Evolutionary conservation across 805 yeast species (phyloP), one percentile per base, ranked within the genome.

Genomic region (Hemisphaericaspora nanyangensis): DNA sequence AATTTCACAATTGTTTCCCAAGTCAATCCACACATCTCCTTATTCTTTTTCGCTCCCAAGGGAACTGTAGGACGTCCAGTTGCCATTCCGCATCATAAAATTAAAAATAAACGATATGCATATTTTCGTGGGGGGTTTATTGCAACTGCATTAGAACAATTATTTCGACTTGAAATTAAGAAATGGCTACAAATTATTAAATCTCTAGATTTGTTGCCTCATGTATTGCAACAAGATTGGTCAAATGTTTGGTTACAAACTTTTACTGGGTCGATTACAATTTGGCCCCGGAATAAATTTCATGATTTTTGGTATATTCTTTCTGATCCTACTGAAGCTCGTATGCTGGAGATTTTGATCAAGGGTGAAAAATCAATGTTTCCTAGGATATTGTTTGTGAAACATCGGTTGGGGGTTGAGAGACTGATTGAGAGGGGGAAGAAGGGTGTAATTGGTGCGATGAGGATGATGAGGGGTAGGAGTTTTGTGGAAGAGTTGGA

Each of bases 61-160:
- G 95, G 95, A 1, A 79, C 86, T 2, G 85, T 85, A 13, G 95
- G 95, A 0, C 68, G 82, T 40, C 95, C 95, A 0, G 86, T 85
- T 17, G 72, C 83, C 1, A 61, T 76, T 11, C 51, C 70, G 0
- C 70, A 70, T 36, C 72, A 83, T 0, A 60, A 58, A 35, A 63
- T 70, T 6, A 43, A 49, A 22, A 52, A 47, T 15, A 61, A 58
- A 34, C 58, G 56, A 40, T 65, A 52, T 39, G 70, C 69, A 5
- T 51, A 60, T 6, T 72, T 84, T 48, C 64, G 95, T 47, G 95
- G 95, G 7, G 95, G 93, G 1, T 84, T 85, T 46, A 52, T 85
- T 22, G 80, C 83, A 3, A 75, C 89, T 11, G 87, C 89, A 1
- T 44, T 78, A 22, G 93, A 85, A 49, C 84, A 80, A 44, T 67